A percentile compares a stretch with the other conserved stretches of the same genome.
These are phyloP conservation scores for Symbiotaphrina buchneri DNA, from an alignment of 495 filamentous ascomycete genomes.

Conservation along the genomic window DNA sequence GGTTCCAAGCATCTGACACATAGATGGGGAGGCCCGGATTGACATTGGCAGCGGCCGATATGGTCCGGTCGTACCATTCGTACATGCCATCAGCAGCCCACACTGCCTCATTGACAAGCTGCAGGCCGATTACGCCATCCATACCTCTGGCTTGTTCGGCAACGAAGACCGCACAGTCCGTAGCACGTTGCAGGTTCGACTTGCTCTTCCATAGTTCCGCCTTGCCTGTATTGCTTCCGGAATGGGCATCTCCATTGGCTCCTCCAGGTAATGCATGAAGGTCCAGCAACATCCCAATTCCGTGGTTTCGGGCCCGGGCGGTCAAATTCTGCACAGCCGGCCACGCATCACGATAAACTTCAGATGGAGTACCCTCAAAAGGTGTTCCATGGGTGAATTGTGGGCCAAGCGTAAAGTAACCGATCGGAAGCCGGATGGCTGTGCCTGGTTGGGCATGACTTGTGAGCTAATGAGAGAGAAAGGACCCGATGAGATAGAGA, in stretches of 20 bases:
- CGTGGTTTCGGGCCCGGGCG: constrained; percentile 13
- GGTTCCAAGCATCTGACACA: constrained; percentile 30
- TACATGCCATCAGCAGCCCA: constrained; percentile 22
- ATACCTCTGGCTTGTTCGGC: constrained; percentile 17
- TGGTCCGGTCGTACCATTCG: constrained; percentile 25
- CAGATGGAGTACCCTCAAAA: constrained; percentile 16
- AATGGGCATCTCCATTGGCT: constrained; percentile 23
- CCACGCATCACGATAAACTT: constrained; percentile 28
- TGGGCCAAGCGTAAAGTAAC: constrained; percentile 27
- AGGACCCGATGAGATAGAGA: too few relatives aligned
- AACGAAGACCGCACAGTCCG: constrained; percentile 19
- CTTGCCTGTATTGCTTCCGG: constrained; percentile 20
- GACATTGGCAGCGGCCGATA: constrained; percentile 17
- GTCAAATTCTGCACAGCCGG: constrained; percentile 16
- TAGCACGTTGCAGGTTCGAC: constrained; percentile 14
- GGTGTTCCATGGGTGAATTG: constrained; percentile 21
- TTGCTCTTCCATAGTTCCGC: constrained; percentile 20
- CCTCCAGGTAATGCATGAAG: constrained; percentile 32
- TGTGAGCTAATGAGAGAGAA: too few relatives aligned
- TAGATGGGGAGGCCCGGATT: constrained; percentile 25
- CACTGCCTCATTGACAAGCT: constrained; percentile 27
- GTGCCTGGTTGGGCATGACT: constrained; percentile 12
- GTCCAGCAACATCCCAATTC: constrained; percentile 28
- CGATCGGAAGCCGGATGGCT: constrained; percentile 29
- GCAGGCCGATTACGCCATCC: constrained; percentile 23